These are phyloP conservation scores for Trichoderma guizhouense DNA, from an alignment of 2,329 filamentous ascomycete species.

Conservation along the genomic window DNA sequence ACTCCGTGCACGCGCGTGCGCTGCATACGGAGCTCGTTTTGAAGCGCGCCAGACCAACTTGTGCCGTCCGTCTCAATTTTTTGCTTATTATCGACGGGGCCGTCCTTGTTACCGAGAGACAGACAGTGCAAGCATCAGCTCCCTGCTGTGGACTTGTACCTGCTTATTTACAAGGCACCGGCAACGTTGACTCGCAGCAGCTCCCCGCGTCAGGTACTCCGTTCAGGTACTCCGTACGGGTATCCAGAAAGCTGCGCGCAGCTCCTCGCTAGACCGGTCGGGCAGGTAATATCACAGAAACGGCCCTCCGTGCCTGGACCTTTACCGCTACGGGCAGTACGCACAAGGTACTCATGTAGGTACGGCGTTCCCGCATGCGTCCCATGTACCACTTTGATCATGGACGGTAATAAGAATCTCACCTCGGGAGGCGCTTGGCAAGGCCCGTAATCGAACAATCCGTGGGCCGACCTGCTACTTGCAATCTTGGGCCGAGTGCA, in stretches of 20 bases:
- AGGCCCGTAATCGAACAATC: slow-evolving; percentile 4
- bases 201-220: neutral
- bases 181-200: slow-evolving; percentile 8
- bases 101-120: neutral
- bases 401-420: neutral
- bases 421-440: slow-evolving; percentile 1
- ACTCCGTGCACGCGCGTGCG: neutral
- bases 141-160: neutral
- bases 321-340: neutral
- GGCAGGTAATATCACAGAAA: slow-evolving; percentile 13
- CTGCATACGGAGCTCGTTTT: neutral
- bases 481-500: neutral
- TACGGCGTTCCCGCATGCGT: slow-evolving; percentile 14
- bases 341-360: neutral
- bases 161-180: neutral
- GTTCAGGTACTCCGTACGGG: neutral
- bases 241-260: neutral
- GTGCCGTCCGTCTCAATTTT: neutral
- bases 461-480: neutral
- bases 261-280: slow-evolving; percentile 7
- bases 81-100: neutral
- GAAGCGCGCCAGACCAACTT: neutral
- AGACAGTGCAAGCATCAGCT: neutral
- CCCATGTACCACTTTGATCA: neutral
- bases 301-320: neutral